phyloP scores from a whole-genome alignment of 2,329 filamentous ascomycete genomes.

The Zymoseptoria passerinii region DNA sequence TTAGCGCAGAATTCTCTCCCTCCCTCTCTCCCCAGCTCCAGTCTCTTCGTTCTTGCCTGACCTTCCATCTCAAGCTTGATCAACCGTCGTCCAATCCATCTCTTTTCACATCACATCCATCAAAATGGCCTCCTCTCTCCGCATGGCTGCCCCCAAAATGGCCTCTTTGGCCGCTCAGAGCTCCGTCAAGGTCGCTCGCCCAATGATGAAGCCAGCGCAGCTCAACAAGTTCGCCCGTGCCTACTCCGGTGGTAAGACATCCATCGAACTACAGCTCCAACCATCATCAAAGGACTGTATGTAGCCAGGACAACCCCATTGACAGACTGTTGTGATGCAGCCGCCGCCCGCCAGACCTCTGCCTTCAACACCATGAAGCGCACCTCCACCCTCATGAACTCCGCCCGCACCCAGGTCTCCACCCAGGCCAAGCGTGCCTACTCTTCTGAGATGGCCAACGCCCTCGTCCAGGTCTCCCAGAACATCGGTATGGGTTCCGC shows the following conservation, averaged over 20 bases:
- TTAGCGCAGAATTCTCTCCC: slow-evolving; percentile 21
- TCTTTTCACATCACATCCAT: slow-evolving; percentile 41
- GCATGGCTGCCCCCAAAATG: slow-evolving; percentile 70
- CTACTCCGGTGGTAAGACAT: slow-evolving; percentile 54
- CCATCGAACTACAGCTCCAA: background rate
- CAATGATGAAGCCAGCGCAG: slow-evolving; percentile 43
- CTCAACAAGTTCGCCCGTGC: slow-evolving; percentile 60
- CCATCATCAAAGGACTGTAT: slow-evolving; percentile 11
- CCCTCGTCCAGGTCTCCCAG: slow-evolving; percentile 84
- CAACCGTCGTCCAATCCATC: slow-evolving; percentile 20
- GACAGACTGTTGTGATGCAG: slow-evolving; percentile 17
- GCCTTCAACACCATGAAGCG: slow-evolving; percentile 70
- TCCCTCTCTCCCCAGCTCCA: slow-evolving; percentile 18
- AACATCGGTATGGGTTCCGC: slow-evolving; percentile 83
- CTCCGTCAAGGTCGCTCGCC: slow-evolving; percentile 69
- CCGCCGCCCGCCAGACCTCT: slow-evolving; percentile 37
- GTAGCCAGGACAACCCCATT: slow-evolving; percentile 10
- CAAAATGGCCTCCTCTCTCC: slow-evolving; percentile 67
- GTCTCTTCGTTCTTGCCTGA: slow-evolving; percentile 12
- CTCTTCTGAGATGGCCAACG: slow-evolving; percentile 80
- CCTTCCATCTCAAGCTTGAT: slow-evolving; percentile 4
- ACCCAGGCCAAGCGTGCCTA: slow-evolving; percentile 52
- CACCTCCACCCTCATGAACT: slow-evolving; percentile 45
- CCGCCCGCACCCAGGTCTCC: slow-evolving; percentile 25
- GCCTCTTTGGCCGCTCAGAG: slow-evolving; percentile 57